Base-by-base conservation (phyloP, 441 rosid genomes). In the Euphorbia schlechtendalii region DNA sequence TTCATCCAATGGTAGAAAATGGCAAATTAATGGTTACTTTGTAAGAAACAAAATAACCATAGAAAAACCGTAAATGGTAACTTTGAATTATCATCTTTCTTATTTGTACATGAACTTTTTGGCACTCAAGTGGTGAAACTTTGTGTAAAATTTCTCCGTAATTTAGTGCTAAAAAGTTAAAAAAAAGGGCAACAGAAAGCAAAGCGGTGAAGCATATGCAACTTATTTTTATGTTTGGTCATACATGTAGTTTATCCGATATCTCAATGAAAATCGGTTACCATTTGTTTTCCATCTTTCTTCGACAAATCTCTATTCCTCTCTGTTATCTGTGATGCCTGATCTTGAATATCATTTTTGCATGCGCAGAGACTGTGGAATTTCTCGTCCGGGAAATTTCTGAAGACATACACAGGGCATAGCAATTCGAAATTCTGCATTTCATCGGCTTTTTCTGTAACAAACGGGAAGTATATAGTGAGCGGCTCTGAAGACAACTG, bases 401-500 rank as follows among this genome's bases (percentile, higher is more conserved):
- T 87, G 64, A 90, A 93, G 82, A 90, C 96, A 51, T 93, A 90
- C 76, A 76, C 81, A 17, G 90, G 96, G 64, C 99, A 88, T 55
- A 41, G 36, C 5, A 93, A 87, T 74, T 76, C 90, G 0, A 85
- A 93, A 72, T 90, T 67, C 72, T 82, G 93, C 66, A 65, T 84
- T 64, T 77, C 97, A 18, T 81, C 99, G 5, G 71, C 89, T 22
- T 93, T 93, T 73, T 90, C 99, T 0, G 73, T 83, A 55, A 90
- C 93, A 52, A 87, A 86, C 64, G 97, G 96, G 52, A 88, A 78
- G 78, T 76, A 80, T 40, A 81, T 93, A 38, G 88, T 90, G 46
- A 81, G 99, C 45, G 99, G 97, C 63, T 93, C 99, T 0, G 97
- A 93, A 71, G 99, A 93, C 68, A 82, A 78, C 24, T 79, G 81